Percentiles rank a stretch among this genome's conserved stretches.
Evolutionary conservation across 2,329 filamentous ascomycete genomes (phyloP).

Genomic region (Hymenoscyphus albidus): DNA sequence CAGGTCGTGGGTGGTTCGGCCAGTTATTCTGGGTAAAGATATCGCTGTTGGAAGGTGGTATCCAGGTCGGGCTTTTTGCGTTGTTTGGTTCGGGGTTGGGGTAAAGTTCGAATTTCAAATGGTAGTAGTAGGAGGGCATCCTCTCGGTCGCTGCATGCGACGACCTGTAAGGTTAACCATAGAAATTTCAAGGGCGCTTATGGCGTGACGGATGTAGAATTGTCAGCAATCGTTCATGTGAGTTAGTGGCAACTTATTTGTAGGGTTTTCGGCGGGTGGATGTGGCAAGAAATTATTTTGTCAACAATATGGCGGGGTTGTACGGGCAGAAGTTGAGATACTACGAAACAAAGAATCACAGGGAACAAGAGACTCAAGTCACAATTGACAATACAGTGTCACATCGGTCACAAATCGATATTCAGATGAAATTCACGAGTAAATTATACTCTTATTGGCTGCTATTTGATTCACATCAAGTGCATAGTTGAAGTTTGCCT

Average conservation of each 20-base stretch:
- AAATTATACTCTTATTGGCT: slow-evolving; percentile 16
- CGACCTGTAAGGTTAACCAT: background rate
- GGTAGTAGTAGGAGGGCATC: slow-evolving; percentile 53
- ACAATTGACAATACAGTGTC: background rate
- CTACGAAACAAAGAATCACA: background rate
- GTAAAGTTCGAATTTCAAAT: slow-evolving; percentile 65
- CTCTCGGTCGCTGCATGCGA: slow-evolving; percentile 1
- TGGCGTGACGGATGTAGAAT: background rate
- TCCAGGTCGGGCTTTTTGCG: slow-evolving; percentile 41
- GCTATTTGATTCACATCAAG: slow-evolving; percentile 16
- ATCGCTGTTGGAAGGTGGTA: slow-evolving; percentile 45
- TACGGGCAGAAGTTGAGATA: background rate
- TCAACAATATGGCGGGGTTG: background rate
- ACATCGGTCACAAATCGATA: background rate
- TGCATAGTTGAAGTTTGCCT: slow-evolving; percentile 9
- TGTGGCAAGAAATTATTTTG: background rate
- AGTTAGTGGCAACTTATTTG: background rate
- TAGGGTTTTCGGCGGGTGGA: background rate
- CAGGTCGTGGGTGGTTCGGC: slow-evolving; percentile 23
- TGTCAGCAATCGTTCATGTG: background rate
- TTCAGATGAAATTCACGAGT: background rate
- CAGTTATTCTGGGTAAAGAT: slow-evolving; percentile 38
- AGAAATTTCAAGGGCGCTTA: background rate
- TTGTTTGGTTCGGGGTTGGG: slow-evolving; percentile 17
- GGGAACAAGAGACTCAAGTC: background rate